Base-by-base conservation (phyloP, 257 asterid genomes). In the Scutellaria baicalensis region DNA sequence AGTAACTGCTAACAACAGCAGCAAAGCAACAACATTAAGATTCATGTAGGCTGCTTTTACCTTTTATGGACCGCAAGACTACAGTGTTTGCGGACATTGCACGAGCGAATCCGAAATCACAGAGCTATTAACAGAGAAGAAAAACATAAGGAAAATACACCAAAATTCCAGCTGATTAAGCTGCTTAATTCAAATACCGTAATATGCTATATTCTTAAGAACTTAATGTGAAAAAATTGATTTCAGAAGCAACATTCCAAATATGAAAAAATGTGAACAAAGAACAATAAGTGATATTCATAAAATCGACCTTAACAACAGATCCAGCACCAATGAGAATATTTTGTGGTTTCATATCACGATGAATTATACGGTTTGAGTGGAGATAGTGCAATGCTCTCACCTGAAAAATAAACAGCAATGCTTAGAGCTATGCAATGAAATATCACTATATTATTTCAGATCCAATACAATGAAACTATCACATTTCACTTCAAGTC, bases 271-370 rank as follows among this genome's bases (percentile, higher is more conserved):
- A 69, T 60, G 66, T 35, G 54, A 70, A 60, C 54, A 65, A 39
- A 33, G 36, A 12, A 60, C 6, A 52, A 50, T 5, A 38, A 54
- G 47, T n/a, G 70, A 8, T 66, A 14, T 33, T 55, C 39, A 48
- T 20, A 58, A 57, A 63, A 80, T 83, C 64, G 68, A 93, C 99
- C 99, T 94, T 94, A 75, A 94, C 89, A 68, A 89, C 42, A 54
- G 97, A 94, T 75, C 98, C 97, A 51, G 99, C 79, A 69, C 99
- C 95, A 75, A 94, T 94, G 74, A 94, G 98, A 64, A 94, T 94
- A 79, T 94, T 94, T 75, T 91, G 99, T 20, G 98, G 99, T 69
- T 94, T 94, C 97, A 94, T 94, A 80, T 94, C 99, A 13, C 99
- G 98, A 42, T 94, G 99, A 68, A 89, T 94, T 65, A 94, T 94